Base-by-base conservation (phyloP, 73 alveolate species). In the Urostyla sp. region DNA sequence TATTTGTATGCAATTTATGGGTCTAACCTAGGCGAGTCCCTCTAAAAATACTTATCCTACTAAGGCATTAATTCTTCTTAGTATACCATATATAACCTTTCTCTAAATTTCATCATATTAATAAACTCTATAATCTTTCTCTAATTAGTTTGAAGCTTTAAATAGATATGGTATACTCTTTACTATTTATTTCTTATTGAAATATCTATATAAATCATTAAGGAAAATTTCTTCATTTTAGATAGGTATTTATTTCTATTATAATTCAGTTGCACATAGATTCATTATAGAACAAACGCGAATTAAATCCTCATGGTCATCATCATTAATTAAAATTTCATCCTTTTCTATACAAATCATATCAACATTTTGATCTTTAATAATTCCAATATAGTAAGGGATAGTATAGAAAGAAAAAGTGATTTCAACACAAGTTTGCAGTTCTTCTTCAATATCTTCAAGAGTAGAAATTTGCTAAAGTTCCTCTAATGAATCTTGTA, bases 231-330 rank as follows among this genome's bases (percentile, higher is more conserved):
- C 83, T 31, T 69, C 83, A 49, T 48, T 48, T 69, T 50, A 31
- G 15, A 69, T 5, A n/a, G n/a, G n/a, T n/a, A n/a, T 49, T 69
- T 69, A 46, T n/a, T n/a, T n/a, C n/a, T n/a, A n/a, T n/a, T n/a
- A n/a, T n/a, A n/a, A n/a, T n/a, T n/a, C 67, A 69, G 40, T 37
- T 4, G 24, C 53, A 5, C 34, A 48, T 31, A 21, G 44, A 63
- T 63, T 60, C 79, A 63, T 63, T 0, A 63, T 44, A n/a, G 44
- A 46, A 24, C 72, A 26, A 0, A 69, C 54, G n/a, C 83, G 44
- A 24, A 69, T 48, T 27, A 69, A 23, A 69, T 69, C 83, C 30
- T 69, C 83, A 30, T 69, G 83, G 49, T 69, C 83, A 49, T 69
- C 83, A 69, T 69, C 83, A 69, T 69, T 69, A 16, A 69, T 69